phyloP scores from a whole-genome alignment of 1,139 yeast genomes.

The Blastobotrys aristatus region DNA sequence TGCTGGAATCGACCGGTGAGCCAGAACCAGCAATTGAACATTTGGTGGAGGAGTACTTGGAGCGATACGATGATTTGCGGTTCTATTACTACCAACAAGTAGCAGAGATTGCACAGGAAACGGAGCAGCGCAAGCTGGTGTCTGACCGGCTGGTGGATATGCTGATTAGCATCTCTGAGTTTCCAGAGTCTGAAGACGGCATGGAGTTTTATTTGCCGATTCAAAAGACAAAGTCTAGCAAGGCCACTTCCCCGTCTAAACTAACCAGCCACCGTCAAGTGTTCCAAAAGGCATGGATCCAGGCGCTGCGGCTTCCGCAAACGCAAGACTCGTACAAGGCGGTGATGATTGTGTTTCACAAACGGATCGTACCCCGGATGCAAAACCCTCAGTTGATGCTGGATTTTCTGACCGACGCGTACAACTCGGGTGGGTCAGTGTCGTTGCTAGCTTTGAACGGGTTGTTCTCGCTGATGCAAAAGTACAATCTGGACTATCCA shows the following conservation, averaged over 20 bases:
- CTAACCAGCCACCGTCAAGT: constrained; percentile 54
- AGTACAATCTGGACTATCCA: constrained; percentile 85
- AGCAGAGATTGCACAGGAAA: constrained; percentile 15
- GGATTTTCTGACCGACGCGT: constrained; percentile 92
- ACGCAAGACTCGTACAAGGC: constrained; percentile 58
- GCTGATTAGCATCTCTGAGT: constrained; percentile 13
- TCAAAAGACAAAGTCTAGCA: constrained; percentile 39
- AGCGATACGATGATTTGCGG: constrained; percentile 37
- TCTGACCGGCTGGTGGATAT: constrained; percentile 15
- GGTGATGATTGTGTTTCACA: constrained; percentile 66
- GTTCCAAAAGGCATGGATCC: constrained; percentile 66
- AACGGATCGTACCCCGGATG: constrained; percentile 76
- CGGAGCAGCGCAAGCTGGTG: constrained; percentile 10
- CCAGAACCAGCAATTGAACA: constrained; percentile 53
- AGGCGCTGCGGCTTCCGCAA: constrained; percentile 48
- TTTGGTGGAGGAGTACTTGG: constrained; percentile 52
- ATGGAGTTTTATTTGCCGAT: constrained; percentile 31
- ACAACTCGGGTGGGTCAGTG: constrained; percentile 60
- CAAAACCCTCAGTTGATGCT: constrained; percentile 74
- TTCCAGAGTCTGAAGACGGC: constrained; percentile 29
- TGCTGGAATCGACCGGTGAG: constrained; percentile 20
- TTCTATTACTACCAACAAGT: constrained; percentile 28
- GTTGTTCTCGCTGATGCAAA: constrained; percentile 76
- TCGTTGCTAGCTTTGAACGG: constrained; percentile 85
- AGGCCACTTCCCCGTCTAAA: constrained; percentile 44